phyloP scores from a whole-genome alignment of 1,139 yeast species.

The Kurtzmaniella natalensis region DNA sequence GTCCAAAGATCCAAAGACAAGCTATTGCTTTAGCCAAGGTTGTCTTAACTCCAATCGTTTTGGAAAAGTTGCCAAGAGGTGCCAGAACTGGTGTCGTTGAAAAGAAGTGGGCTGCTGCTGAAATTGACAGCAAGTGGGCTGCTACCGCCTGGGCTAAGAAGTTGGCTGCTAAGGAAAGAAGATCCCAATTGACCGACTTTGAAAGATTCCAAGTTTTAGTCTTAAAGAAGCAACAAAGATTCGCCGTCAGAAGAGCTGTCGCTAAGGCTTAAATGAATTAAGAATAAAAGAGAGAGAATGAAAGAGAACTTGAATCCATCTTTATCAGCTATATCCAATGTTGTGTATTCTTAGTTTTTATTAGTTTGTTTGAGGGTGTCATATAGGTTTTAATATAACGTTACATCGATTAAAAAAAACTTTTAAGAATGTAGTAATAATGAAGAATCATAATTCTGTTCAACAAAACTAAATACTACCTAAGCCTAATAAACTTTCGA shows the following conservation, averaged over 20 bases:
- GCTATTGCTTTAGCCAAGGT: constrained; percentile 81
- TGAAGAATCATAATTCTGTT: no score
- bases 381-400: constrained; percentile 32
- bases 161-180: constrained; percentile 90
- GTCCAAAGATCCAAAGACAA: constrained; percentile 96
- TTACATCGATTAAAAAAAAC: constrained; percentile 10
- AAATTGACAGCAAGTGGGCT: constrained; percentile 86
- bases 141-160: constrained; percentile 96
- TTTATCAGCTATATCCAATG: constrained; percentile 1
- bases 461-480: no score
- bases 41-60: constrained; percentile 88
- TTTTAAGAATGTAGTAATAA: no score
- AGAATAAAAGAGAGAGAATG: constrained; percentile 9
- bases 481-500: no score
- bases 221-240: constrained; percentile 95
- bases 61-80: constrained; percentile 88
- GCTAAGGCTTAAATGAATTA: constrained; percentile 80
- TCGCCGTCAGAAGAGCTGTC: constrained; percentile 77
- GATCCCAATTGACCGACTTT: constrained; percentile 90
- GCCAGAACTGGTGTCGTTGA: constrained; percentile 79
- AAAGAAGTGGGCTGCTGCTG: constrained; percentile 94
- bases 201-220: constrained; percentile 99
- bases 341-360: constrained; percentile 28
- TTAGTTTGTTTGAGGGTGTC: constrained; percentile 30
- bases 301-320: constrained; percentile 2